A percentile compares a stretch with the other conserved stretches of the same genome.
Conservation (phyloP, 2,329 filamentous ascomycete species). For the Waltergamsia citrina region DNA sequence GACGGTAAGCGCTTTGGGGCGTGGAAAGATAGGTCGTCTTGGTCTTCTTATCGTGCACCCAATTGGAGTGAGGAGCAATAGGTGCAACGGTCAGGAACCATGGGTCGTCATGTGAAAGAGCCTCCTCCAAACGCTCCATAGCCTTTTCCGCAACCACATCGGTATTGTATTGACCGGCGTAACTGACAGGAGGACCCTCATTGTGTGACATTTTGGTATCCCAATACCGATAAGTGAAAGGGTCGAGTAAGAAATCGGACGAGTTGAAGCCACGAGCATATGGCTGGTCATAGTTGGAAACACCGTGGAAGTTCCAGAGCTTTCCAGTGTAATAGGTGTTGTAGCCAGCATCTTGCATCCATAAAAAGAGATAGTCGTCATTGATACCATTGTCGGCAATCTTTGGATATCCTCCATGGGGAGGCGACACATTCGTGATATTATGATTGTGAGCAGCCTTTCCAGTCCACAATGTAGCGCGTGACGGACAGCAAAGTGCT, state of each 20-base stretch:
- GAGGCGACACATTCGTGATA: constrained; percentile 26
- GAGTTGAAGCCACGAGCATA: constrained; percentile 45
- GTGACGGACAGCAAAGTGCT: constrained; percentile 16
- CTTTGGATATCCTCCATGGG: constrained; percentile 30
- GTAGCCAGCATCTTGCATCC: constrained; percentile 40
- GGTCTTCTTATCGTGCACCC: background rate
- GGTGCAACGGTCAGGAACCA: no score
- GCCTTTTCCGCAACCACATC: no score
- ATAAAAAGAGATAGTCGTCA: constrained; percentile 36
- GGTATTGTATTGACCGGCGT: constrained; percentile 34
- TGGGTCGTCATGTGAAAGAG: no score
- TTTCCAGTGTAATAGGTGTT: constrained; percentile 46
- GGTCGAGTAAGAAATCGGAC: constrained; percentile 51
- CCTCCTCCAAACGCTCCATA: no score
- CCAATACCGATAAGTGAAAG: constrained; percentile 58
- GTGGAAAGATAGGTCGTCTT: no score
- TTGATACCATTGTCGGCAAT: constrained; percentile 39
- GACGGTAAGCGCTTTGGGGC: no score
- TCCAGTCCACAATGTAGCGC: constrained; percentile 13
- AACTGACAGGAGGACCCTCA: constrained; percentile 39
- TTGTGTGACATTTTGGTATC: constrained; percentile 58
- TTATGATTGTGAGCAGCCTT: constrained; percentile 40
- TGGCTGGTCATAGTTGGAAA: constrained; percentile 39
- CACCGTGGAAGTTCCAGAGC: constrained; percentile 39
- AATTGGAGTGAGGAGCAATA: background rate